These are phyloP conservation scores for Penicillium nucicola DNA, from an alignment of 495 filamentous ascomycete genomes.

Conservation along the genomic window DNA sequence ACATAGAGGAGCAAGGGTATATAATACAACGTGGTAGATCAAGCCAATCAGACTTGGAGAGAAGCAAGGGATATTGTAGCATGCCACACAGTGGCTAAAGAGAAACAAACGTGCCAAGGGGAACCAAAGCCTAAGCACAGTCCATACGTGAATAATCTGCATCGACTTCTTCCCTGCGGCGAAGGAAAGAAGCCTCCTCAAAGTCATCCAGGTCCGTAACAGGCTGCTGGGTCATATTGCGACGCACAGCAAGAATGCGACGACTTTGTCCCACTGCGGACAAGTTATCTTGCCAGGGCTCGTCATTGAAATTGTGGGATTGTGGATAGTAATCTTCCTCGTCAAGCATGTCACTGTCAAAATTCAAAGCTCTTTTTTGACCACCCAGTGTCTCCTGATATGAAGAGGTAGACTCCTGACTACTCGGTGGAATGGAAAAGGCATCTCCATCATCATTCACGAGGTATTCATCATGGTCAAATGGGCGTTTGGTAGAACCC, in stretches of 20 bases:
- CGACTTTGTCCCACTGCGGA: conserved; percentile 30
- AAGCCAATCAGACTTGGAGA: neutral
- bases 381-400: conserved; percentile 6
- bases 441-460: conserved; percentile 39
- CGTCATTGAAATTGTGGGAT: neutral
- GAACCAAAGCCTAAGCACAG: conserved; percentile 13
- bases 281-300: neutral
- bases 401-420: conserved; percentile 36
- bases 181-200: conserved; percentile 42
- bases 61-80: neutral
- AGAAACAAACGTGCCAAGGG: neutral
- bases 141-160: conserved; percentile 28
- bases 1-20: conserved; percentile 14
- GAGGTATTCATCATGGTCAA: conserved; percentile 9
- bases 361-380: conserved; percentile 20
- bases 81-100: conserved; percentile 6
- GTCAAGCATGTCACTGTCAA: conserved; percentile 55
- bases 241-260: conserved; percentile 20
- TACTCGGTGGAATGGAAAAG: conserved; percentile 42
- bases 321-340: conserved; percentile 13
- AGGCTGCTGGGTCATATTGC: conserved; percentile 2
- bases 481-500: conserved; percentile 59
- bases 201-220: conserved; percentile 42
- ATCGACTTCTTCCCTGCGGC: conserved; percentile 44
- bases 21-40: conserved; percentile 3